Percentiles rank a stretch among this genome's conserved stretches.
Conservation (phyloP, 495 filamentous ascomycete species). For the Neurospora discreta region DNA sequence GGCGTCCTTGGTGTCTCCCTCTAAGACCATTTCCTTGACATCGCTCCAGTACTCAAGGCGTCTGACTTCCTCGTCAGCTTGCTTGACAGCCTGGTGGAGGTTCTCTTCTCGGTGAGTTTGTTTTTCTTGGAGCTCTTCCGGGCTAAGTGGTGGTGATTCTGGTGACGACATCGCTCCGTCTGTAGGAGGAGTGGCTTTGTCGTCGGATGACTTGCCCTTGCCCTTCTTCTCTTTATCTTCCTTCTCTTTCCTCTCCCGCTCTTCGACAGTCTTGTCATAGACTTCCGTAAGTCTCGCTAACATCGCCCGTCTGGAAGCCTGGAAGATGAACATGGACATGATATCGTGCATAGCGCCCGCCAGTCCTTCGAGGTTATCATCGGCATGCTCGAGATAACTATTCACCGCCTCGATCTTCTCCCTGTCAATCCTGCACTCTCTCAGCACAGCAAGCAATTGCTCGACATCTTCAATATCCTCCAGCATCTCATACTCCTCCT, state of each 20-base stretch:
- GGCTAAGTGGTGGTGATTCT: neutral
- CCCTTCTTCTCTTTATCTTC: slow-evolving; percentile 13
- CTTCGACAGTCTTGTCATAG: slow-evolving; percentile 39
- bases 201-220: neutral
- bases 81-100: slow-evolving; percentile 44
- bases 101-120: slow-evolving; percentile 29
- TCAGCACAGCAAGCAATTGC: slow-evolving; percentile 52
- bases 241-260: slow-evolving; percentile 1
- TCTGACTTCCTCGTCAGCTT: slow-evolving; percentile 57
- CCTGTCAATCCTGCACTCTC: slow-evolving; percentile 64
- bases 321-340: slow-evolving; percentile 79
- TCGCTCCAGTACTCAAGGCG: slow-evolving; percentile 68
- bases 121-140: slow-evolving; percentile 10
- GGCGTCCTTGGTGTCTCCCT: slow-evolving; percentile 38
- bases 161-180: neutral
- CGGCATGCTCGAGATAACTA: slow-evolving; percentile 67
- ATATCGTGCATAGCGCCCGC: slow-evolving; percentile 70
- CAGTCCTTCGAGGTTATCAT: slow-evolving; percentile 71
- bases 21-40: slow-evolving; percentile 48
- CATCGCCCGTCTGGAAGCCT: slow-evolving; percentile 71
- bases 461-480: slow-evolving; percentile 53
- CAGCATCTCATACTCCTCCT: slow-evolving; percentile 1
- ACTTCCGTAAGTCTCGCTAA: slow-evolving; percentile 52
- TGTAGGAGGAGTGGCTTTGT: neutral
- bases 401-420: slow-evolving; percentile 77